Evolutionary conservation across 768 basidiomycete genomes (phyloP).

Genomic region (Lactifluus piperatus): DNA sequence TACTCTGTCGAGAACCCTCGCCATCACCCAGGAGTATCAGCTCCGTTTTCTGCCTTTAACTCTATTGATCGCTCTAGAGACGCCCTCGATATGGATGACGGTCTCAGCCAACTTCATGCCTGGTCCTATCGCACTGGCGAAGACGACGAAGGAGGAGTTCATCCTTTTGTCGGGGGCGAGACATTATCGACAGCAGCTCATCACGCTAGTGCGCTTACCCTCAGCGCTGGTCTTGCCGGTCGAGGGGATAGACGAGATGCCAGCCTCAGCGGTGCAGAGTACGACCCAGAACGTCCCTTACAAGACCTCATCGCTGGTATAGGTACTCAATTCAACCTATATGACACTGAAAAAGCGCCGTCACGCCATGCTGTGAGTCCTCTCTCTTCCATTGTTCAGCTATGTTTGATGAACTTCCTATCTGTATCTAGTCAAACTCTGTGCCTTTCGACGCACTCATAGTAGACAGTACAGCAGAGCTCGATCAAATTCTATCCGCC

Average conservation of each 20-base stretch:
- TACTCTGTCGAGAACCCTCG: constrained; percentile 61
- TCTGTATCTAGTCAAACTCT: constrained; percentile 24
- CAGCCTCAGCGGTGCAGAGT: constrained; percentile 69
- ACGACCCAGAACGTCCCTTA: constrained; percentile 76
- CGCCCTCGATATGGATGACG: constrained; percentile 44
- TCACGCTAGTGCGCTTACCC: constrained; percentile 81
- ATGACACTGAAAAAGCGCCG: constrained; percentile 44
- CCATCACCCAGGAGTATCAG: constrained; percentile 48
- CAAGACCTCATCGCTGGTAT: constrained; percentile 62
- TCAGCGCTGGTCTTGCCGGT: constrained; percentile 70
- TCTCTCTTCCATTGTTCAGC: not conserved
- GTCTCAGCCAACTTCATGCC: constrained; percentile 27
- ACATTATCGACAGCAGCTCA: constrained; percentile 81
- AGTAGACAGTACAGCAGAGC: constrained; percentile 52
- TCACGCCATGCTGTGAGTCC: constrained; percentile 41
- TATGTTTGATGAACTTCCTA: constrained; percentile 3
- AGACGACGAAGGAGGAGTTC: constrained; percentile 54
- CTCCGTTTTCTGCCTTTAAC: constrained; percentile 45
- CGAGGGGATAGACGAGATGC: constrained; percentile 44
- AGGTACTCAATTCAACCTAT: constrained; percentile 45
- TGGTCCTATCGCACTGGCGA: constrained; percentile 39
- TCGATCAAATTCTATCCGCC: constrained; percentile 51
- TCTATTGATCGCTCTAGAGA: constrained; percentile 56
- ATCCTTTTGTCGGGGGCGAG: constrained; percentile 52
- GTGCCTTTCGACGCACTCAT: constrained; percentile 44